These are phyloP conservation scores for Pharnaceum exiguum DNA, from an alignment of 148 eudicot species.

Conservation along the genomic window DNA sequence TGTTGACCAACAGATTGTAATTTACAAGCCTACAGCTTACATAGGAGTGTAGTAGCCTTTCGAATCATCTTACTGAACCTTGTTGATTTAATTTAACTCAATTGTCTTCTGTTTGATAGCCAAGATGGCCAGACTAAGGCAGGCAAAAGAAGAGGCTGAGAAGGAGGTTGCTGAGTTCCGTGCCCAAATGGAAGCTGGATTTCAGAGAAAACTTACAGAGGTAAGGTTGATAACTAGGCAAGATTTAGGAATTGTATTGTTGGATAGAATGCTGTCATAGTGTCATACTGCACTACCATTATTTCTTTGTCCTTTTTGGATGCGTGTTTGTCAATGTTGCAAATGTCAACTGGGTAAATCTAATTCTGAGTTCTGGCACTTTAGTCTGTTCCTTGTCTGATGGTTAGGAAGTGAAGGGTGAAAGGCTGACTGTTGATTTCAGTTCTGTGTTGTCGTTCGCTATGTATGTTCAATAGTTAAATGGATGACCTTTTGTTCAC, in stretches of 20 bases:
- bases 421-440: too few relatives aligned
- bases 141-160: slow-evolving; percentile 92
- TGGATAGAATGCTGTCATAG: neutral
- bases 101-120: slow-evolving; percentile 36
- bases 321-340: neutral
- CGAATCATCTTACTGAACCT: neutral
- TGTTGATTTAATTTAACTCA: too few relatives aligned
- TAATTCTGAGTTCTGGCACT: too few relatives aligned
- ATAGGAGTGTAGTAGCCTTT: neutral
- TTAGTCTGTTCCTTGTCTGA: too few relatives aligned
- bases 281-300: neutral
- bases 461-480: too few relatives aligned
- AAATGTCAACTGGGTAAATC: too few relatives aligned
- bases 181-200: slow-evolving; percentile 75
- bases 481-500: too few relatives aligned
- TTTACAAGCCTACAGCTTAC: too few relatives aligned
- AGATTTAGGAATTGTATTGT: neutral
- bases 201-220: slow-evolving; percentile 70
- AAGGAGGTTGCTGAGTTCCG: slow-evolving; percentile 87
- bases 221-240: slow-evolving; percentile 21
- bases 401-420: too few relatives aligned
- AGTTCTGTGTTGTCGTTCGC: too few relatives aligned
- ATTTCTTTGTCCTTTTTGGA: neutral
- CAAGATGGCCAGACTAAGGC: slow-evolving; percentile 76
- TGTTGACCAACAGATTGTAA: too few relatives aligned